Evolutionary conservation across 108 stramenopile species (phyloP), one percentile per base, ranked within the genome.

Genomic region (Nitzschia sp.): DNA sequence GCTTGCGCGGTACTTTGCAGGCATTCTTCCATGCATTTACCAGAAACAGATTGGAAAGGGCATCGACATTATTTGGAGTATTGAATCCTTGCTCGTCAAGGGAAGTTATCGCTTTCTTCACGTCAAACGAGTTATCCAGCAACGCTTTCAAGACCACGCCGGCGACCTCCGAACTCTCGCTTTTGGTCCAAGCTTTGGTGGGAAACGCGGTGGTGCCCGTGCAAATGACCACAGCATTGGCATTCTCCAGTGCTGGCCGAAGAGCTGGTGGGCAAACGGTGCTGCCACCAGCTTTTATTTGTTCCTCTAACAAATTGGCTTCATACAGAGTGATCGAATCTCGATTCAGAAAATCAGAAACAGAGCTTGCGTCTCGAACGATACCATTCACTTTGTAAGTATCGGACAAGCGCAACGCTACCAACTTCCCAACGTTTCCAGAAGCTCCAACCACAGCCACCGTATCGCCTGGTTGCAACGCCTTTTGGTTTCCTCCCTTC

Each of bases 181-280:
- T 78, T 19, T 78, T 70, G 3, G 67, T 68, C 86, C 86, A 87
- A 23, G 68, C 69, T 55, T 66, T 54, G 8, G 83, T 87, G n/a
- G 86, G 86, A 54, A 87, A 87, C 0, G 86, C 86, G 1, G 86
- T 87, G 0, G 86, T 87, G 24, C 86, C 86, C 0, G 75, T 81
- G n/a, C 68, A 83, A 59, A 87, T 87, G 23, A 87, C 86, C 33
- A 87, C 54, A 27, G 78, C 85, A 42, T 74, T 55, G 46, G 74
- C 81, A 35, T 64, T 54, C 46, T 70, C 38, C 42, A 82, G 36
- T 24, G 81, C 81, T 1, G 48, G 42, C 17, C 38, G 30, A 29
- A 82, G 45, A 6, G 47, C 51, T 59, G 42, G 27, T 0, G 64
- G 74, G 38, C 74, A 64, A 2, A 38, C 19, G 8, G 56, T 32